phyloP scores from a whole-genome alignment of 2,329 filamentous ascomycete species.

The Pseudogymnoascus sp. region DNA sequence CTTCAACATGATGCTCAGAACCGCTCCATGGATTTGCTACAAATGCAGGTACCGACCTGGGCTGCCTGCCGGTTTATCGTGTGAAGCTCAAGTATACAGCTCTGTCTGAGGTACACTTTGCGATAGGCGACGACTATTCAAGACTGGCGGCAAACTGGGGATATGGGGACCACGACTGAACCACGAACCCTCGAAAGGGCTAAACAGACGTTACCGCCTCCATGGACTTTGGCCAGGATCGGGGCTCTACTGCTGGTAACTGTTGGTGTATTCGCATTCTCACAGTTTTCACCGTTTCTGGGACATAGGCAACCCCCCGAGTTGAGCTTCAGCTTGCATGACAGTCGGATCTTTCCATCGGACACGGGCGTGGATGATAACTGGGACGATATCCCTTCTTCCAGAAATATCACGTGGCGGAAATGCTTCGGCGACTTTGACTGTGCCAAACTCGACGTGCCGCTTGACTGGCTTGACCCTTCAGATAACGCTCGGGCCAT shows the following conservation, averaged over 20 bases:
- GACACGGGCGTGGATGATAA: not conserved
- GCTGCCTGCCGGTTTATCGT: not conserved
- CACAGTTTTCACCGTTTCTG: not conserved
- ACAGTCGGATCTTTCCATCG: not conserved
- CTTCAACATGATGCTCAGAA: not conserved
- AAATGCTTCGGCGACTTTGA: not conserved
- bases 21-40: not conserved
- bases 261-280: not conserved
- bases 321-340: not conserved
- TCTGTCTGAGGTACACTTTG: not conserved
- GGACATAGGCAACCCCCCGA: not conserved
- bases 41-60: not conserved
- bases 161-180: not conserved
- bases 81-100: not conserved
- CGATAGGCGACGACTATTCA: not conserved
- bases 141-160: not conserved
- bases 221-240: not conserved
- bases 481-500: constrained; percentile 14
- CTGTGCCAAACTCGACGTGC: constrained; percentile 10
- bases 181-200: too few relatives aligned
- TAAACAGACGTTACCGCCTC: not conserved
- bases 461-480: constrained; percentile 20
- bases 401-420: not conserved
- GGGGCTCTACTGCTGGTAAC: not conserved
- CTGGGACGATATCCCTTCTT: not conserved